These are phyloP conservation scores for Steccherinum ochraceum DNA, from an alignment of 768 basidiomycete genomes.

Conservation along the genomic window DNA sequence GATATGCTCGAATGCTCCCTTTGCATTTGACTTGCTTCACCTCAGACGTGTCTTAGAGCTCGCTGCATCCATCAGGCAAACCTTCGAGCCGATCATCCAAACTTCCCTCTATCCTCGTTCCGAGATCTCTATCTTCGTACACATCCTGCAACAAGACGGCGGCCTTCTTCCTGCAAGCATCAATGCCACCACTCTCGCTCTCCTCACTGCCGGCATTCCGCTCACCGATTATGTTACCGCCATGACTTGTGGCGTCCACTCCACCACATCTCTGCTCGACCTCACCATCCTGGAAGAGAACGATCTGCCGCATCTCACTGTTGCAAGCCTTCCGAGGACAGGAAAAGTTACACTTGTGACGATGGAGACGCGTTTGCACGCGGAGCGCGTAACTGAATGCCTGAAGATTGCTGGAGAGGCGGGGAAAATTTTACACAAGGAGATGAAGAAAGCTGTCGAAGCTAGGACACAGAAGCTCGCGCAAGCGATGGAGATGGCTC, in stretches of 20 bases:
- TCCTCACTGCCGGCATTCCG: slow-evolving; percentile 87
- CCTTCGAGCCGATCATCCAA: slow-evolving; percentile 94
- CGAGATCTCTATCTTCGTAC: slow-evolving; percentile 88
- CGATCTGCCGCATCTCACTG: slow-evolving; percentile 81
- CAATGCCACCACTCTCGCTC: slow-evolving; percentile 90
- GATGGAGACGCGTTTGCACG: slow-evolving; percentile 92
- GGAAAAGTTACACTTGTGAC: slow-evolving; percentile 81
- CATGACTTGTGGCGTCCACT: slow-evolving; percentile 79
- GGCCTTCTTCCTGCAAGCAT: slow-evolving; percentile 74
- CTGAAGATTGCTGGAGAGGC: slow-evolving; percentile 75
- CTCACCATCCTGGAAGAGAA: slow-evolving; percentile 86
- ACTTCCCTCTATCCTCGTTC: slow-evolving; percentile 88
- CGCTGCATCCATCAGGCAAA: slow-evolving; percentile 81
- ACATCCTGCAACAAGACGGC: slow-evolving; percentile 92
- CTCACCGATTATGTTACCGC: slow-evolving; percentile 89
- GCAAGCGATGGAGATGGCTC: slow-evolving; percentile 49
- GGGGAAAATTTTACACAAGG: slow-evolving; percentile 67
- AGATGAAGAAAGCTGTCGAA: slow-evolving; percentile 75
- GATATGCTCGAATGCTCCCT: slow-evolving; percentile 3
- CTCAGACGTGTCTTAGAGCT: slow-evolving; percentile 81
- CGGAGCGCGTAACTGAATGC: slow-evolving; percentile 89
- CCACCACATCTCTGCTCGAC: slow-evolving; percentile 77
- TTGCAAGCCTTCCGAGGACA: slow-evolving; percentile 87
- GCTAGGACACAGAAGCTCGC: slow-evolving; percentile 57
- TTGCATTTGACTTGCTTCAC: background rate